Conservation (phyloP, 129 eudicot species). For the Tanacetum coccineum region DNA sequence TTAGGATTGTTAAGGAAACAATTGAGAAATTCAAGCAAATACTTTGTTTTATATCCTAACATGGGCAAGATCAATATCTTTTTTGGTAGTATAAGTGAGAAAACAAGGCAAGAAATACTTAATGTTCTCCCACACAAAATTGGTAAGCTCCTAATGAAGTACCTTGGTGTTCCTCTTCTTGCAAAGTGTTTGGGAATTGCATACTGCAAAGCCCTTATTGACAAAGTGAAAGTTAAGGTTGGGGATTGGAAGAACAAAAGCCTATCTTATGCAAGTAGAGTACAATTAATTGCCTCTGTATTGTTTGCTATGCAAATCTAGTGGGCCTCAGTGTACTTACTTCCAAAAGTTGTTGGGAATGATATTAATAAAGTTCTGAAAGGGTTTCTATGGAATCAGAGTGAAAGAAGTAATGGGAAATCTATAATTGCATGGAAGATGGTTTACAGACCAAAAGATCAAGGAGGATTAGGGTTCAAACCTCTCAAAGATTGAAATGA, state of each 20-base stretch:
- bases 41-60: no score
- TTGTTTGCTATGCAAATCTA: background rate
- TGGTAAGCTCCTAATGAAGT: background rate
- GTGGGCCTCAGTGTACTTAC: background rate
- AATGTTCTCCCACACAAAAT: no score
- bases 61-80: no score
- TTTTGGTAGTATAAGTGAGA: background rate
- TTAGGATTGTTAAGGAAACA: no score
- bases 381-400: background rate
- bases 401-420: background rate
- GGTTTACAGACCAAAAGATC: background rate
- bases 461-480: background rate
- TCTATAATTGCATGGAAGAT: background rate
- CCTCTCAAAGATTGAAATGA: background rate
- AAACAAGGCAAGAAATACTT: no score
- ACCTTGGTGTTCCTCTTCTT: background rate
- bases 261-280: background rate
- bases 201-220: background rate
- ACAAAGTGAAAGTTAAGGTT: background rate
- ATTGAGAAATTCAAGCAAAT: no score
- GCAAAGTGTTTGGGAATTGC: background rate
- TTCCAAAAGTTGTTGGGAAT: background rate
- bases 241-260: background rate
- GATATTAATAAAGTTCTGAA: background rate
- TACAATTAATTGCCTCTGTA: background rate